These are phyloP conservation scores for Byssothecium circinans DNA, from an alignment of 2,329 filamentous ascomycete genomes.

Conservation along the genomic window DNA sequence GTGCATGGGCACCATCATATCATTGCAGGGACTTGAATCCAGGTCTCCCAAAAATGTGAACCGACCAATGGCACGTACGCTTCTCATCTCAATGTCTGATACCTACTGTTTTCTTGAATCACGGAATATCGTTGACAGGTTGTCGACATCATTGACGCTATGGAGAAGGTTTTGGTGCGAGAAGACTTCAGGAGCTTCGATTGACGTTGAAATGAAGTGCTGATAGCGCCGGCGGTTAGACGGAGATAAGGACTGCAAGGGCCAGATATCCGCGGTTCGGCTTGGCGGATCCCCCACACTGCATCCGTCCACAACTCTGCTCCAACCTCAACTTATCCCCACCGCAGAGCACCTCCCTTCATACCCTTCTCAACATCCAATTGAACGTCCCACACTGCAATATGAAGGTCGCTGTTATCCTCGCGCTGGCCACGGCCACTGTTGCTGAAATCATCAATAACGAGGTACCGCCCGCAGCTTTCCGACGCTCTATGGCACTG, in stretches of 20 bases:
- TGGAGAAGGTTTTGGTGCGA: no score
- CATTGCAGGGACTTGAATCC: no score
- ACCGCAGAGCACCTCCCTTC: background rate
- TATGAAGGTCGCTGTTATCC: conserved; percentile 50
- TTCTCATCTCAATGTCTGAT: no score
- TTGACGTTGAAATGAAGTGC: no score
- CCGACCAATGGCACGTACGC: no score
- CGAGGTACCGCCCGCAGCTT: conserved; percentile 17
- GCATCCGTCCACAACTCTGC: background rate
- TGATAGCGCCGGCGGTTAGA: background rate
- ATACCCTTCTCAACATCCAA: background rate
- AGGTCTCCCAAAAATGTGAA: no score
- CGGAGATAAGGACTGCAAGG: background rate
- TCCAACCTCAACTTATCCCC: background rate
- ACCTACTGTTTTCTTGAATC: no score
- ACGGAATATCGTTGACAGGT: no score
- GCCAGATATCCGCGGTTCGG: background rate
- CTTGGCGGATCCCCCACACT: background rate
- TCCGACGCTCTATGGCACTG: conserved; percentile 9
- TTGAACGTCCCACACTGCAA: conserved; percentile 3
- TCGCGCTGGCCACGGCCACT: conserved; percentile 54
- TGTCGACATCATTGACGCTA: no score
- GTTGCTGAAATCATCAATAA: conserved; percentile 38
- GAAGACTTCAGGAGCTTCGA: no score
- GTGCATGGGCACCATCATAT: no score